Percentiles rank a stretch among this genome's conserved stretches.
Evolutionary conservation across 306 rosid genomes (phyloP).

Genomic region (Castanospermum australe): DNA sequence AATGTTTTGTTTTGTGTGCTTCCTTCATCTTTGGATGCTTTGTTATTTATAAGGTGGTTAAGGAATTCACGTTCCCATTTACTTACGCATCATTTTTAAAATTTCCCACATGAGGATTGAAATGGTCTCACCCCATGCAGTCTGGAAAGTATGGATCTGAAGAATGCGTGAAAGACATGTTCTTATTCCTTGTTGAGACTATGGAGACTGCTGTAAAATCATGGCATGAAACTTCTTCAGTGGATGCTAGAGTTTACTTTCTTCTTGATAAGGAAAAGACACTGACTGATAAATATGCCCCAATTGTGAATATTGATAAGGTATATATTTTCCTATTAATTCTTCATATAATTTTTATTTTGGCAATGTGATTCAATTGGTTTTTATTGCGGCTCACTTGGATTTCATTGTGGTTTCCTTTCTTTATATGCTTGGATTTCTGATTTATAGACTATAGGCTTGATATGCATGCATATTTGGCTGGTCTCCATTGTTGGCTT

Average conservation of each 20-base stretch:
- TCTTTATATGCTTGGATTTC: background rate
- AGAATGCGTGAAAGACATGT: slow-evolving; percentile 68
- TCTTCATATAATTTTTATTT: background rate
- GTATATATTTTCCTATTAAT: slow-evolving; percentile 41
- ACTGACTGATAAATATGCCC: slow-evolving; percentile 79
- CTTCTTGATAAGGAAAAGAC: slow-evolving; percentile 88
- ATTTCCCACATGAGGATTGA: slow-evolving; percentile 34
- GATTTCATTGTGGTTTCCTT: background rate
- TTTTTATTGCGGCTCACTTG: slow-evolving; percentile 8
- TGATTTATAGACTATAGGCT: background rate
- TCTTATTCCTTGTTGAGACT: slow-evolving; percentile 83
- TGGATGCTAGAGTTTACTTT: slow-evolving; percentile 88
- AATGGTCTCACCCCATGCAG: slow-evolving; percentile 55
- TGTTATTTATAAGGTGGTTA: slow-evolving; percentile 22
- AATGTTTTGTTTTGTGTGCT: slow-evolving; percentile 23
- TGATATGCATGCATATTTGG: slow-evolving; percentile 13
- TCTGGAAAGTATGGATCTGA: slow-evolving; percentile 76
- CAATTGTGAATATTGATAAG: slow-evolving; percentile 91
- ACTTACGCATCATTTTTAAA: slow-evolving; percentile 30
- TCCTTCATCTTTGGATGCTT: slow-evolving; percentile 4
- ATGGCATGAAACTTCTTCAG: slow-evolving; percentile 83
- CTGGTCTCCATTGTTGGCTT: slow-evolving; percentile 13
- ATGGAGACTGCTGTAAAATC: slow-evolving; percentile 91
- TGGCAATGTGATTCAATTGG: too few species aligned
- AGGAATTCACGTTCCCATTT: slow-evolving; percentile 9